Conservation (phyloP, 2,329 filamentous ascomycete genomes). For the Fusarium xyrophilum region DNA sequence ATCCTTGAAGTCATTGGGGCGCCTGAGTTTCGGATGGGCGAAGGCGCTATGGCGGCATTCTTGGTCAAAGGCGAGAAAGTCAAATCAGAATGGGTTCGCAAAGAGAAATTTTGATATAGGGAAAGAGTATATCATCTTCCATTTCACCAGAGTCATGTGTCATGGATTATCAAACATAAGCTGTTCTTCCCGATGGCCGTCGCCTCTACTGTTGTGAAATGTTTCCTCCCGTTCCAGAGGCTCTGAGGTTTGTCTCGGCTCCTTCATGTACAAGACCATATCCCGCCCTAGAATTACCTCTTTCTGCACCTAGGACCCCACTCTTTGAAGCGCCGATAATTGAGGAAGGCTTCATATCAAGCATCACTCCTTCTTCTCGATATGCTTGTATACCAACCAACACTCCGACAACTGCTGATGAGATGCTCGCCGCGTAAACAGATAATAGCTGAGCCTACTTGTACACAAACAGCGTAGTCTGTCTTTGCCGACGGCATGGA, state of each 20-base stretch:
- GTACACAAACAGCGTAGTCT: neutral
- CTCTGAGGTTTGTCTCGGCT: neutral
- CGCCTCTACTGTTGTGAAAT: neutral
- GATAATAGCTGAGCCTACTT: neutral
- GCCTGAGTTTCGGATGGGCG: neutral
- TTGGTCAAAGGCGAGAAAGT: neutral
- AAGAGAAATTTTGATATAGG: fast-evolving
- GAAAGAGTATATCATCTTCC: too few relatives aligned
- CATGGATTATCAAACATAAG: fast-evolving
- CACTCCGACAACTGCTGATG: neutral
- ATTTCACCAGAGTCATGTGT: neutral
- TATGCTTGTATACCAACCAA: neutral
- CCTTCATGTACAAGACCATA: neutral
- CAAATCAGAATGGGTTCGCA: fast-evolving
- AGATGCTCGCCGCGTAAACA: neutral
- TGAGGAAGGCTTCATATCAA: neutral
- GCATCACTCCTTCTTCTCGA: neutral
- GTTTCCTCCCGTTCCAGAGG: neutral
- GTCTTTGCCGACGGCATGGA: neutral
- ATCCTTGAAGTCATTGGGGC: neutral
- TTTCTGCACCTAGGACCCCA: neutral
- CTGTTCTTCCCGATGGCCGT: neutral
- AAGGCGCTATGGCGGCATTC: neutral
- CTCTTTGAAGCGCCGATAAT: neutral
- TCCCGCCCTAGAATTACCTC: neutral